Evolutionary conservation across 2,329 filamentous ascomycete species (phyloP).

Genomic region (Alternaria rosae): DNA sequence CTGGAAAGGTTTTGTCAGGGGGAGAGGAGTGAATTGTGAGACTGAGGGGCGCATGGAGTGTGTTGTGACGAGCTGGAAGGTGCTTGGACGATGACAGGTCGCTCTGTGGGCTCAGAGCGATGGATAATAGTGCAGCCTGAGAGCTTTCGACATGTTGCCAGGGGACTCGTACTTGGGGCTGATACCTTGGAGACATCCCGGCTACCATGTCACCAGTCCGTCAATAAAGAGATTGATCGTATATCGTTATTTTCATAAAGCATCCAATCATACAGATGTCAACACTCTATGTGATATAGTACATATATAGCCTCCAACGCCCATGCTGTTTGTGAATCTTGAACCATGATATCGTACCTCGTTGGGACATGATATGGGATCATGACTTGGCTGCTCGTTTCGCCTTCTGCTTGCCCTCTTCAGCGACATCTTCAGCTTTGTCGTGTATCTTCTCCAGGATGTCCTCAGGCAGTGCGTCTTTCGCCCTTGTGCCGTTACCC

Average conservation of each 20-base stretch:
- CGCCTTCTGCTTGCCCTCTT: constrained; percentile 15
- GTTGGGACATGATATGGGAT: not conserved
- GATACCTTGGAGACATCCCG: not conserved
- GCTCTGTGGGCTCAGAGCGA: not conserved
- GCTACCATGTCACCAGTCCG: not conserved
- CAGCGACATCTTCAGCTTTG: constrained; percentile 32
- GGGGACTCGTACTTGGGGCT: not conserved
- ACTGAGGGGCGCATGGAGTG: not conserved
- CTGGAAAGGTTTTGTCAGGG: constrained; percentile 13
- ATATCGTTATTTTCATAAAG: constrained; percentile 1
- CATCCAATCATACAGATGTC: constrained; percentile 11
- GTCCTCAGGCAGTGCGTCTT: constrained; percentile 39
- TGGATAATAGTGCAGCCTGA: not conserved
- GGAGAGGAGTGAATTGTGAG: constrained; percentile 10
- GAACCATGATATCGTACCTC: constrained; percentile 14
- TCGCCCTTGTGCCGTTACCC: constrained; percentile 33
- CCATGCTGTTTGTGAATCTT: not conserved
- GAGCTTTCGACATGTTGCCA: not conserved
- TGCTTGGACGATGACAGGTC: not conserved
- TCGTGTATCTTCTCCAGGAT: constrained; percentile 37
- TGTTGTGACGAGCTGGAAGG: not conserved
- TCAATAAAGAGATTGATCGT: not conserved
- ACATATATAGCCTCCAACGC: constrained; percentile 13
- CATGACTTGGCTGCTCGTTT: constrained; percentile 14
- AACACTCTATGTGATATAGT: constrained; percentile 10